These are phyloP conservation scores for Tetraselmis chui DNA, from an alignment of 139 green algal species.

Conservation along the genomic window DNA sequence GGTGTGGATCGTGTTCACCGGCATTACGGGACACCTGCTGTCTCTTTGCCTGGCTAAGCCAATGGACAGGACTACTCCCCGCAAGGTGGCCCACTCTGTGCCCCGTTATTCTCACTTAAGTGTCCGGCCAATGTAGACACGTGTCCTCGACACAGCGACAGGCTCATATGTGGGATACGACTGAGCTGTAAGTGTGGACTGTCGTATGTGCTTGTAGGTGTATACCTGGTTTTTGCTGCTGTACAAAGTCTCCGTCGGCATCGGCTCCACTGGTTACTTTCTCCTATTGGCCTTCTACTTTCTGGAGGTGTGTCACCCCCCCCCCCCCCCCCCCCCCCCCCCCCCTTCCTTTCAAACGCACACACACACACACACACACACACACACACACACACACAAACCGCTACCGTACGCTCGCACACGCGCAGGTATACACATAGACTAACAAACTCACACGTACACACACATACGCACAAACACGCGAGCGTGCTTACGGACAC, in stretches of 20 bases:
- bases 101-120: no score
- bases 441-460: no score
- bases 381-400: no score
- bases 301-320: not conserved
- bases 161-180: no score
- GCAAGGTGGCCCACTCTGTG: constrained; percentile 24
- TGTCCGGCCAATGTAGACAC: no score
- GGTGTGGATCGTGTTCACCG: constrained; percentile 61
- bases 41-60: constrained; percentile 42
- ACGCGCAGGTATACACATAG: no score
- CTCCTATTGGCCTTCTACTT: constrained; percentile 45
- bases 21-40: constrained; percentile 55
- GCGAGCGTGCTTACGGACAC: no score
- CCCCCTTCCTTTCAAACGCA: not conserved
- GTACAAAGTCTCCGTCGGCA: constrained; percentile 41
- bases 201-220: constrained; percentile 34
- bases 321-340: no score
- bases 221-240: constrained; percentile 71
- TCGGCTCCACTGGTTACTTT: constrained; percentile 60
- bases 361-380: not conserved
- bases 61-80: constrained; percentile 51
- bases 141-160: no score
- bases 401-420: no score
- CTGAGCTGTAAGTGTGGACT: no score
- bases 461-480: no score